Percentiles rank a stretch among this genome's conserved stretches.
Evolutionary conservation across 2,329 filamentous ascomycete species (phyloP).

Genomic region (Epichloe uncinata): DNA sequence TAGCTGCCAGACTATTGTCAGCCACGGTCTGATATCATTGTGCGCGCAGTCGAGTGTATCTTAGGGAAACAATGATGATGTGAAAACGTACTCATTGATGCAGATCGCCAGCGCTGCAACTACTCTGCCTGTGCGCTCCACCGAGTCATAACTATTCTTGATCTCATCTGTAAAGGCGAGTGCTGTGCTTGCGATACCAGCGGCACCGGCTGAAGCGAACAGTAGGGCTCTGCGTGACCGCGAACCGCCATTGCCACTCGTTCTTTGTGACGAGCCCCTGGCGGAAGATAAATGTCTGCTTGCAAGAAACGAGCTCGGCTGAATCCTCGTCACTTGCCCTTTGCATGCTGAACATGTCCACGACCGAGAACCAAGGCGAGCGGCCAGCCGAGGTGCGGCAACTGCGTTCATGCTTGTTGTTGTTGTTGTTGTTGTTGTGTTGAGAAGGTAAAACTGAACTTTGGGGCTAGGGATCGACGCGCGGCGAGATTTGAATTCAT

Average conservation of each 20-base stretch:
- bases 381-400: conserved; percentile 24
- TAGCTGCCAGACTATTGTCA: conserved; percentile 45
- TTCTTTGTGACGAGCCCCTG: conserved; percentile 11
- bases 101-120: conserved; percentile 60
- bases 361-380: conserved; percentile 24
- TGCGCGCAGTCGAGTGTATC: neutral
- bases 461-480: neutral
- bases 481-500: neutral
- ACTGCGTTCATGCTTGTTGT: conserved; percentile 26
- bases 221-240: conserved; percentile 24
- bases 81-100: conserved; percentile 62
- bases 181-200: conserved; percentile 32
- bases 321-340: conserved; percentile 23
- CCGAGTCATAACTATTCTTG: conserved; percentile 61
- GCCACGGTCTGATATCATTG: neutral
- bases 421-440: neutral
- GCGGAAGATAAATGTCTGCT: conserved; percentile 19
- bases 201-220: conserved; percentile 38
- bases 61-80: conserved; percentile 3
- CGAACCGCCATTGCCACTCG: conserved; percentile 7
- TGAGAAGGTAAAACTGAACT: neutral
- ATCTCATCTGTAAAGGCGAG: conserved; percentile 54
- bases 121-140: conserved; percentile 68
- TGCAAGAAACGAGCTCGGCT: conserved; percentile 13
- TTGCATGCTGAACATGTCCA: conserved; percentile 36